Evolutionary conservation across 192 early-diverging fungal species (phyloP), one percentile per base, ranked within the genome.

Genomic region (Ambispora gerdemannii): DNA sequence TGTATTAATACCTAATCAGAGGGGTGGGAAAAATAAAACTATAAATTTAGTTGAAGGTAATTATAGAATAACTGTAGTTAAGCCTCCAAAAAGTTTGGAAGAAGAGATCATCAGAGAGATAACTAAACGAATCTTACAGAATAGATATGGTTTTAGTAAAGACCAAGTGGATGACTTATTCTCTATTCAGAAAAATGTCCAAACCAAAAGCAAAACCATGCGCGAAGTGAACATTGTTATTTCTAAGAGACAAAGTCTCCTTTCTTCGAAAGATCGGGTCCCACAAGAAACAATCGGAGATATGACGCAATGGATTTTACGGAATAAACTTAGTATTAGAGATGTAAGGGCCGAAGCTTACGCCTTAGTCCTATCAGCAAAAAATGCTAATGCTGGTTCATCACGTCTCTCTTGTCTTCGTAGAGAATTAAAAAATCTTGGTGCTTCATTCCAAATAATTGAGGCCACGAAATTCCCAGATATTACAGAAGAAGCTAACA

Each of bases 1-100:
- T 55, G 20, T 53, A 67, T 67, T 67, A 22, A 53, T 67, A 28
- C 30, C 66, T 53, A 53, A 32, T 3, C 50, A 55, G 20, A 67
- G 31, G 35, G 4, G 8, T 35, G 49, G 50, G 3, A 19, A 24
- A 24, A 30, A 10, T 2, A 67, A 67, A 67, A 1, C 4, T 24
- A 65, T 64, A 43, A 36, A 58, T 58, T 27, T 58, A n/a, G n/a
- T n/a, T n/a, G n/a, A n/a, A n/a, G n/a, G n/a, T n/a, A n/a, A n/a
- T n/a, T n/a, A n/a, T n/a, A n/a, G n/a, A 22, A 4, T n/a, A n/a
- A n/a, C n/a, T 58, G 19, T 20, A 58, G 2, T 13, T 20, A 28
- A 58, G 4, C 11, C 24, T 20, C 2, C 20, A 4, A 13, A 58
- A 22, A 58, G 55, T 4, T 13, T n/a, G n/a, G n/a, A n/a, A n/a